phyloP scores from a whole-genome alignment of 352 stramenopile genomes.

The Globisporangium camurandrum region DNA sequence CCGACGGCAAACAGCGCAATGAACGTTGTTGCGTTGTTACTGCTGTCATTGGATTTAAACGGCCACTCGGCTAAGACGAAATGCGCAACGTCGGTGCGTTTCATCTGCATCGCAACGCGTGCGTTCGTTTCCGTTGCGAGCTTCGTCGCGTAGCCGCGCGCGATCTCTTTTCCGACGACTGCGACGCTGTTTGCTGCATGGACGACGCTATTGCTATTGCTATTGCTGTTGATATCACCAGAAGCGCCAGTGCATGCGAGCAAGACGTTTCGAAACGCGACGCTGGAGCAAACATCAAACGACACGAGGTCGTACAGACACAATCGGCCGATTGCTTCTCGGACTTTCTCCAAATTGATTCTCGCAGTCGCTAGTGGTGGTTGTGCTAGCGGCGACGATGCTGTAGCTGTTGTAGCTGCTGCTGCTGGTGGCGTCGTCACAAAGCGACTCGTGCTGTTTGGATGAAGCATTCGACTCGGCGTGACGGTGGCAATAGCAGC shows the following conservation, averaged over 20 bases:
- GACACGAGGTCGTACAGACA: conserved; percentile 65
- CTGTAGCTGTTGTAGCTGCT: not conserved
- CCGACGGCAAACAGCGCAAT: conserved; percentile 49
- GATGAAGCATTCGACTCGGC: conserved; percentile 7
- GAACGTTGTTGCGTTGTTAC: conserved; percentile 11
- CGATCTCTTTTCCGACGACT: conserved; percentile 38
- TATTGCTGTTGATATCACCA: too few species aligned
- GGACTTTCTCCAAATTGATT: conserved; percentile 49
- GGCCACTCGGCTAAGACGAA: conserved; percentile 51
- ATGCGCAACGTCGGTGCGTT: conserved; percentile 48
- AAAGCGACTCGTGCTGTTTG: conserved; percentile 1
- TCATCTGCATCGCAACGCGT: conserved; percentile 44
- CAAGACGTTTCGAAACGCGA: conserved; percentile 49
- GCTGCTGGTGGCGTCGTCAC: not conserved
- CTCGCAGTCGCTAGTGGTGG: not conserved
- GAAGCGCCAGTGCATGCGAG: conserved; percentile 48
- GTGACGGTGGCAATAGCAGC: too few species aligned
- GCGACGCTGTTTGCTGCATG: conserved; percentile 28
- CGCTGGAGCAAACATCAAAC: conserved; percentile 57
- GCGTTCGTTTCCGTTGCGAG: conserved; percentile 41
- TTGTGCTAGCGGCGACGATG: not conserved
- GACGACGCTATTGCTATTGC: conserved; percentile 21
- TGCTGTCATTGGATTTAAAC: conserved; percentile 3
- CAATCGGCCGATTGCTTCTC: conserved; percentile 47
- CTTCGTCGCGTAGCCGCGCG: conserved; percentile 39